These are phyloP conservation scores for Metschnikowia lochheadii DNA, from an alignment of 805 yeast genomes.

Conservation along the genomic window DNA sequence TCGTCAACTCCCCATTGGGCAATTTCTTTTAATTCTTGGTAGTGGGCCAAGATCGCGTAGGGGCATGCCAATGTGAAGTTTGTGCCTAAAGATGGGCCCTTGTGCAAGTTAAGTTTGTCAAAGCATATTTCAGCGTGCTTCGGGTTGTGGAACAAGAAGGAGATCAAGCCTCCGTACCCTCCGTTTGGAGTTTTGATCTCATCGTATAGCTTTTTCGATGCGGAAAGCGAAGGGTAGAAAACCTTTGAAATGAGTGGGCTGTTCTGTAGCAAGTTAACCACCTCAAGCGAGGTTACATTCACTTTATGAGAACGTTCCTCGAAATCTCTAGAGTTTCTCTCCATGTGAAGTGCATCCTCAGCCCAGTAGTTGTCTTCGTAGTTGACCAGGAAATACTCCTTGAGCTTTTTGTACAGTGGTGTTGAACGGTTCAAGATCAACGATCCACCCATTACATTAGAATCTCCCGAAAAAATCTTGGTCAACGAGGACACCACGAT, in stretches of 20 bases:
- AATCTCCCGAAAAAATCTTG: slow-evolving; percentile 89
- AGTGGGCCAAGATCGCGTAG: slow-evolving; percentile 83
- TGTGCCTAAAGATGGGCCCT: slow-evolving; percentile 90
- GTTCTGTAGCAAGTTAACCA: slow-evolving; percentile 49
- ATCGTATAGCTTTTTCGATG: slow-evolving; percentile 65
- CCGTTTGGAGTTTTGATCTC: slow-evolving; percentile 61
- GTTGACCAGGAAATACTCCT: slow-evolving; percentile 45
- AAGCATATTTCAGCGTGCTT: slow-evolving; percentile 69
- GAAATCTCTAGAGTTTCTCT: slow-evolving; percentile 90
- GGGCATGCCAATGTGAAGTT: slow-evolving; percentile 89
- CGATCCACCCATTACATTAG: slow-evolving; percentile 94
- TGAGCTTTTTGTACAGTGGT: slow-evolving; percentile 45
- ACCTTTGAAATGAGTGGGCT: slow-evolving; percentile 57
- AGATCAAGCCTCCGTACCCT: slow-evolving; percentile 86
- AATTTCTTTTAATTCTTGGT: slow-evolving; percentile 72
- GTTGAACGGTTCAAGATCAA: slow-evolving; percentile 71
- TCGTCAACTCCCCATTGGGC: slow-evolving; percentile 80
- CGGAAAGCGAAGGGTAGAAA: slow-evolving; percentile 63
- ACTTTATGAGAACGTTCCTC: slow-evolving; percentile 54
- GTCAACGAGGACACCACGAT: slow-evolving; percentile 83
- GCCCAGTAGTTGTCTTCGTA: slow-evolving; percentile 82
- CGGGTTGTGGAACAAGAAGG: slow-evolving; percentile 63
- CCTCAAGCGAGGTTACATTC: slow-evolving; percentile 52
- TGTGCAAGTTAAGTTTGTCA: slow-evolving; percentile 63
- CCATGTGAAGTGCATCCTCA: slow-evolving; percentile 89